phyloP scores from a whole-genome alignment of 2,329 filamentous ascomycete genomes.

The Epichloe bromicola region DNA sequence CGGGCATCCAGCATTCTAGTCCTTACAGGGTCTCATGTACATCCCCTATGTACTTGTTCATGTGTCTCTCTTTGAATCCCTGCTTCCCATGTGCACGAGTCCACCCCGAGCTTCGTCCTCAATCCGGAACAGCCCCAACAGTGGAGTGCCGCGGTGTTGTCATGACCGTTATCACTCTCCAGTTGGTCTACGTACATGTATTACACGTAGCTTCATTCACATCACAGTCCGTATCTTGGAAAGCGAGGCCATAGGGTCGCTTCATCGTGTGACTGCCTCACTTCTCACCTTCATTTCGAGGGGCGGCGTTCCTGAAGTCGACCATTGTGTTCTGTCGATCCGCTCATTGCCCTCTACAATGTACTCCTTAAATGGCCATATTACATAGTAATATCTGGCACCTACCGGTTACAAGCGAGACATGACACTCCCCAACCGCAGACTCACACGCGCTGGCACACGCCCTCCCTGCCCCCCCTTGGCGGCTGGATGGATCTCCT shows the following conservation, averaged over 20 bases:
- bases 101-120: not conserved
- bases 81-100: constrained; percentile 4
- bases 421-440: constrained; percentile 10
- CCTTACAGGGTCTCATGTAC: not conserved
- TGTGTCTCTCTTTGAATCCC: not conserved
- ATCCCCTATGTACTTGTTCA: not conserved
- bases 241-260: not conserved
- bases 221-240: not conserved
- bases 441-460: constrained; percentile 2
- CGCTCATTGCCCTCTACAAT: not conserved
- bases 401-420: constrained; percentile 10
- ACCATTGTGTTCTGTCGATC: too few relatives aligned
- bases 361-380: not conserved
- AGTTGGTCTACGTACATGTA: not conserved
- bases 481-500: not conserved
- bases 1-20: not conserved
- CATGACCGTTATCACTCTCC: too few relatives aligned
- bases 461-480: constrained; percentile 1
- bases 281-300: too few relatives aligned
- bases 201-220: not conserved
- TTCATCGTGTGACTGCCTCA: not conserved
- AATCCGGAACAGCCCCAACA: not conserved
- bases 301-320: too few relatives aligned
- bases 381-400: not conserved
- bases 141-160: not conserved